phyloP scores from a whole-genome alignment of 2,329 filamentous ascomycete species.

The Trichoderma semiorbis region DNA sequence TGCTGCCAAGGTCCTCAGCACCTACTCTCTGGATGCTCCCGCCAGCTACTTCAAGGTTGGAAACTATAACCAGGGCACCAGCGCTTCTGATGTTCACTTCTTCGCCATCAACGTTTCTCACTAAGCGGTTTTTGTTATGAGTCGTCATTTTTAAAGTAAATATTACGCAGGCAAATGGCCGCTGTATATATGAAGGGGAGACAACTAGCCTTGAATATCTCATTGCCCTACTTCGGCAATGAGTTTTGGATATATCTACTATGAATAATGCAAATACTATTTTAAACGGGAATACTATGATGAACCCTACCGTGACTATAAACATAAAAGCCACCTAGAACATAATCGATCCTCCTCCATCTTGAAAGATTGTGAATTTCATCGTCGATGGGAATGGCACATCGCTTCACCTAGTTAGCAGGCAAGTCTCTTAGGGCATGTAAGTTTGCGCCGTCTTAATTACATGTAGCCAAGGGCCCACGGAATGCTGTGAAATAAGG shows the following conservation, averaged over 20 bases:
- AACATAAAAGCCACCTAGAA: not conserved
- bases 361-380: not conserved
- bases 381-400: not conserved
- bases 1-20: conserved; percentile 26
- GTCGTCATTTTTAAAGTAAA: not conserved
- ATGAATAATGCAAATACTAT: not conserved
- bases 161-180: not conserved
- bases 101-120: conserved; percentile 22
- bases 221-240: not conserved
- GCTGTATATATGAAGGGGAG: not conserved
- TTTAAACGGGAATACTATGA: not conserved
- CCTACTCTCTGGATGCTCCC: conserved; percentile 29
- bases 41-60: conserved; percentile 39
- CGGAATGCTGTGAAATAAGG: not conserved
- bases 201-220: not conserved
- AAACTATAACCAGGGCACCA: conserved; percentile 36
- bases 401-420: not conserved
- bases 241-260: not conserved
- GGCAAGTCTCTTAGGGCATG: not conserved
- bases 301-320: not conserved
- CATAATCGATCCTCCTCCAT: not conserved
- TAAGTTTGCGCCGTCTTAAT: not conserved
- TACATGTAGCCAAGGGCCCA: not conserved
- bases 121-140: conserved; percentile 25
- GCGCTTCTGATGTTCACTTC: conserved; percentile 27